Evolutionary conservation across 192 early-diverging fungal species (phyloP).

Genomic region (Coemansia sp.): DNA sequence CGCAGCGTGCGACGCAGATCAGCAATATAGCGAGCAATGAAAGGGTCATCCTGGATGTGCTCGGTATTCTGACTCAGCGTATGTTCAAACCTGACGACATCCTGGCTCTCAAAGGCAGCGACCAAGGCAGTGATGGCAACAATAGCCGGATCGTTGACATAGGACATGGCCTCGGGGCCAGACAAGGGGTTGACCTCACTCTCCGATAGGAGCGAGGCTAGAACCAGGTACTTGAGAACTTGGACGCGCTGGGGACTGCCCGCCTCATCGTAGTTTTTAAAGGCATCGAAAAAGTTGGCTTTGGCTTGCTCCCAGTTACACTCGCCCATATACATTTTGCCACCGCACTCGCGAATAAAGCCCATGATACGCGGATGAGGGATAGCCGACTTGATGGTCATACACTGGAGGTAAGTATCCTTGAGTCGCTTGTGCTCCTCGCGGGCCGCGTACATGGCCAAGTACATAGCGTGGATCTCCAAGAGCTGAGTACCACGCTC

Average conservation of each 20-base stretch:
- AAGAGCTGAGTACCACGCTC: constrained; percentile 92
- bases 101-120: constrained; percentile 85
- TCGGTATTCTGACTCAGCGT: constrained; percentile 70
- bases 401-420: constrained; percentile 86
- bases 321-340: constrained; percentile 98
- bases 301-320: constrained; percentile 90
- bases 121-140: constrained; percentile 93
- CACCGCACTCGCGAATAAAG: constrained; percentile 95
- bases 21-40: constrained; percentile 88
- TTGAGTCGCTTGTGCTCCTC: constrained; percentile 89
- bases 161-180: constrained; percentile 97
- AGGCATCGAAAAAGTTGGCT: constrained; percentile 95
- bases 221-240: constrained; percentile 92
- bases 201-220: constrained; percentile 97
- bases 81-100: constrained; percentile 88
- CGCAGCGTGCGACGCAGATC: constrained; percentile 94
- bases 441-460: constrained; percentile 94
- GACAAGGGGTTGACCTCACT: constrained; percentile 96
- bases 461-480: constrained; percentile 93
- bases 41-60: constrained; percentile 87
- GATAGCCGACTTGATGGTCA: constrained; percentile 89
- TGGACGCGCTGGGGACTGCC: constrained; percentile 90
- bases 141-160: constrained; percentile 91
- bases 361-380: constrained; percentile 97
- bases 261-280: constrained; percentile 98